phyloP scores from a whole-genome alignment of 2,329 filamentous ascomycete species.

The Claviceps citrina region DNA sequence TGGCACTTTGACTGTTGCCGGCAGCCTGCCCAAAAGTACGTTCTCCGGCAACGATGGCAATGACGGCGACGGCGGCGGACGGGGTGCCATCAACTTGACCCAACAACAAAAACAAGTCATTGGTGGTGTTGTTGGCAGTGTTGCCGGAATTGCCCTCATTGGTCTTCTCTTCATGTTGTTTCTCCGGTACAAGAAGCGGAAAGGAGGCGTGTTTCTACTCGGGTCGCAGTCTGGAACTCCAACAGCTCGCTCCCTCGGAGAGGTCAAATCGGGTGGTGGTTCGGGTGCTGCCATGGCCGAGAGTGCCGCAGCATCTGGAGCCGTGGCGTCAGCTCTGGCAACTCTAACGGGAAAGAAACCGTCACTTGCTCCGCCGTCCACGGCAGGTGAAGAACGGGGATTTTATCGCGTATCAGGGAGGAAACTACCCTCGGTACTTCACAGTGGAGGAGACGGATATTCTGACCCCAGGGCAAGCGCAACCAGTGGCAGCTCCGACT shows the following conservation, averaged over 20 bases:
- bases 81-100: constrained; percentile 13
- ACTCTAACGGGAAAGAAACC: constrained; percentile 27
- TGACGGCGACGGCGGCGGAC: background rate
- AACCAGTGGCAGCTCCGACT: constrained; percentile 35
- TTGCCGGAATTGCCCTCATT: constrained; percentile 44
- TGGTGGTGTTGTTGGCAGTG: constrained; percentile 40
- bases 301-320: constrained; percentile 20
- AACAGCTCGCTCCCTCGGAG: constrained; percentile 3
- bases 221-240: constrained; percentile 20
- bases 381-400: constrained; percentile 32
- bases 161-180: constrained; percentile 36
- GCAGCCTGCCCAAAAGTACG: background rate
- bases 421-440: constrained; percentile 47
- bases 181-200: constrained; percentile 41
- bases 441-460: constrained; percentile 48
- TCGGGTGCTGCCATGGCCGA: constrained; percentile 28
- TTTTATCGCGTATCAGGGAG: constrained; percentile 51
- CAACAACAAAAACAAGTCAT: constrained; percentile 28
- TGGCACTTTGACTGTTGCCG: background rate
- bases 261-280: constrained; percentile 12
- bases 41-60: background rate
- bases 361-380: constrained; percentile 16
- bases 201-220: constrained; percentile 27
- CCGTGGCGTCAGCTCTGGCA: constrained; percentile 34
- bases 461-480: constrained; percentile 31